Base-by-base conservation (phyloP, 192 early-diverging fungal genomes). In the Spizellomyces punctatus region DNA sequence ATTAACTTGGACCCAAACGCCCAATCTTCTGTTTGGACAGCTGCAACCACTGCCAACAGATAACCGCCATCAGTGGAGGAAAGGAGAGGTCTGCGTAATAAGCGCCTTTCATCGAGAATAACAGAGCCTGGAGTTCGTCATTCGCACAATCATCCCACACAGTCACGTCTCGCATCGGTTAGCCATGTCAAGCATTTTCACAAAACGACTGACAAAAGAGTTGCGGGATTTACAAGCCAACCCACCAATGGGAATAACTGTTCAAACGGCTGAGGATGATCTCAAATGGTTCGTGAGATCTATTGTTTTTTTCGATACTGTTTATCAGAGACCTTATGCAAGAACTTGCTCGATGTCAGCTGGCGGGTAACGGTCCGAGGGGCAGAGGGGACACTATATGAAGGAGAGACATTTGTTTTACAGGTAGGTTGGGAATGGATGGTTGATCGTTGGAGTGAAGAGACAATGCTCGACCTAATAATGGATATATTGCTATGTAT, bases 121-220 rank as follows among this genome's bases (percentile, higher is more conserved):
- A 36, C 27, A 36, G 27, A 36, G 27, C 27, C 27, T 36, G 27
- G 27, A 0, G 27, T 36, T 36, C 27, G 27, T 36, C 27, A 36
- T 36, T 36, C 27, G 27, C 27, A 36, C 27, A 36, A 3, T 36
- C 27, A 36, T 36, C 27, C 27, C 27, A 3, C 27, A 36, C 27
- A 3, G 27, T 36, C 27, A 36, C 27, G 27, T 36, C 27, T 36
- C 27, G 27, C 27, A 36, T 36, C 0, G 27, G 27, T 36, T 36
- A 36, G 27, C 27, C 27, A 80, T 81, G 78, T 72, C 81, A 6
- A 76, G 67, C 57, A 78, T 83, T 19, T 83, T 80, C 67, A 62
- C 75, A 49, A 85, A 85, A 62, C 73, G 84, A 22, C 74, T 85
- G 43, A 77, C 78, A 19, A 82, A 82, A 52, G 84, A 85, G 66